Evolutionary conservation across 768 basidiomycete genomes (phyloP).

Genomic region (Russula griseocarnosa): DNA sequence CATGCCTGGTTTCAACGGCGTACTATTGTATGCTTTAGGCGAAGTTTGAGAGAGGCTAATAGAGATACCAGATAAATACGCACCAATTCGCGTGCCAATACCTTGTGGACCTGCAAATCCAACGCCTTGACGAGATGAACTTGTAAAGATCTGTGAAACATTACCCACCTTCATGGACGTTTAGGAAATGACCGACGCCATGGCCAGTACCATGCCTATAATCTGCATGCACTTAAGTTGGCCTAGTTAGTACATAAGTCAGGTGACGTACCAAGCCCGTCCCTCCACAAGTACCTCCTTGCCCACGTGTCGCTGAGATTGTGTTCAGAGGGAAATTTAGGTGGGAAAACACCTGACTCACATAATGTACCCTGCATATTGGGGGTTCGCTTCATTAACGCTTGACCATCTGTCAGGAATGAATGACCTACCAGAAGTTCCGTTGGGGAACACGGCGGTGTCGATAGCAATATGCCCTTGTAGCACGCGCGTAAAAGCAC

Average conservation of each 20-base stretch:
- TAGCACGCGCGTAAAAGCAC: slow-evolving; percentile 86
- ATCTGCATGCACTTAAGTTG: slow-evolving; percentile 38
- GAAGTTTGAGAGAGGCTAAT: background rate
- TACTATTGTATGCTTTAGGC: slow-evolving; percentile 56
- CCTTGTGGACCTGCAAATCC: slow-evolving; percentile 51
- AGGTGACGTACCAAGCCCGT: slow-evolving; percentile 65
- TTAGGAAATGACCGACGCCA: slow-evolving; percentile 90
- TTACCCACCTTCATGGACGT: slow-evolving; percentile 74
- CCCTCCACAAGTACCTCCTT: slow-evolving; percentile 74
- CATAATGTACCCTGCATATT: slow-evolving; percentile 51
- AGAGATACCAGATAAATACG: background rate
- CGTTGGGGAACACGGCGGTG: slow-evolving; percentile 73
- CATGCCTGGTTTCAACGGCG: slow-evolving; percentile 77
- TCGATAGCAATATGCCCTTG: slow-evolving; percentile 93
- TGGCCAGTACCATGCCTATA: slow-evolving; percentile 92
- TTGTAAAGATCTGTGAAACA: background rate
- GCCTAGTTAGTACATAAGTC: background rate
- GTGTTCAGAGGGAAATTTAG: background rate
- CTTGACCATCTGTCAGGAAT: background rate
- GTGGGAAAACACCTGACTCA: slow-evolving; percentile 32
- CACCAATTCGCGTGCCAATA: slow-evolving; percentile 52
- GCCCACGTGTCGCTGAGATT: slow-evolving; percentile 71
- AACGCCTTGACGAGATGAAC: background rate
- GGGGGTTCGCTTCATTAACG: background rate
- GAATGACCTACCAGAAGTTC: slow-evolving; percentile 58